These are phyloP conservation scores for Paxillus rubicundulus DNA, from an alignment of 768 basidiomycete genomes.

Conservation along the genomic window DNA sequence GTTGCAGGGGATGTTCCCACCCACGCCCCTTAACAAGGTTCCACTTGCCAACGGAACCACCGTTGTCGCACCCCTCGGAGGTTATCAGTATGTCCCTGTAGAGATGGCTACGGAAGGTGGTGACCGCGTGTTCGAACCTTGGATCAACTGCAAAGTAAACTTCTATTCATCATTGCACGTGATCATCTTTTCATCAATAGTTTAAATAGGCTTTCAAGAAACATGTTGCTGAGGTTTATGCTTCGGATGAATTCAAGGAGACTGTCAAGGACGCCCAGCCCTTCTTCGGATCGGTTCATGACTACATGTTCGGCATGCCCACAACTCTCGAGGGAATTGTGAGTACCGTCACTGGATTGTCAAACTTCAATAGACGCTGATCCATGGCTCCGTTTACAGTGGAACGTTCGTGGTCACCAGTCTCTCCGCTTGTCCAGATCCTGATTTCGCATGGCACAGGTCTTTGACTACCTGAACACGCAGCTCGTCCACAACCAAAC, in stretches of 20 bases:
- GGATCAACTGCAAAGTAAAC: slow-evolving; percentile 59
- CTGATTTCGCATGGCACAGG: slow-evolving; percentile 36
- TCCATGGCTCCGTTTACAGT: slow-evolving; percentile 41
- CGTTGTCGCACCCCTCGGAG: slow-evolving; percentile 71
- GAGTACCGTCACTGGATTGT: slow-evolving; percentile 26
- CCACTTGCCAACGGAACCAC: slow-evolving; percentile 74
- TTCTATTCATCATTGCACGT: slow-evolving; percentile 37
- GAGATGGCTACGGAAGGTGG: slow-evolving; percentile 47
- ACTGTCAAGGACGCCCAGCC: slow-evolving; percentile 52
- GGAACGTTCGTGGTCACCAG: slow-evolving; percentile 56
- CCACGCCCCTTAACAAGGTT: slow-evolving; percentile 64
- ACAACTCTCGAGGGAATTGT: slow-evolving; percentile 64
- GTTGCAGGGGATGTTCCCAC: slow-evolving; percentile 82
- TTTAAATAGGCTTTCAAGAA: slow-evolving; percentile 56
- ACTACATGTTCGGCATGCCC: slow-evolving; percentile 68
- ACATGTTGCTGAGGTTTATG: slow-evolving; percentile 61
- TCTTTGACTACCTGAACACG: slow-evolving; percentile 78
- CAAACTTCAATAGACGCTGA: slow-evolving; percentile 8
- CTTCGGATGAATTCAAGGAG: slow-evolving; percentile 61
- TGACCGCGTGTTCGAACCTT: slow-evolving; percentile 78
- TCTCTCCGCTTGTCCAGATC: neutral
- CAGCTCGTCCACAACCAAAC: slow-evolving; percentile 79
- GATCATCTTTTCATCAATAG: slow-evolving; percentile 15
- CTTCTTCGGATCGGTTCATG: slow-evolving; percentile 63
- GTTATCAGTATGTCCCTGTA: slow-evolving; percentile 86